Evolutionary conservation across 106 monocot genomes (phyloP).

Genomic region (Gastrodia elata): DNA sequence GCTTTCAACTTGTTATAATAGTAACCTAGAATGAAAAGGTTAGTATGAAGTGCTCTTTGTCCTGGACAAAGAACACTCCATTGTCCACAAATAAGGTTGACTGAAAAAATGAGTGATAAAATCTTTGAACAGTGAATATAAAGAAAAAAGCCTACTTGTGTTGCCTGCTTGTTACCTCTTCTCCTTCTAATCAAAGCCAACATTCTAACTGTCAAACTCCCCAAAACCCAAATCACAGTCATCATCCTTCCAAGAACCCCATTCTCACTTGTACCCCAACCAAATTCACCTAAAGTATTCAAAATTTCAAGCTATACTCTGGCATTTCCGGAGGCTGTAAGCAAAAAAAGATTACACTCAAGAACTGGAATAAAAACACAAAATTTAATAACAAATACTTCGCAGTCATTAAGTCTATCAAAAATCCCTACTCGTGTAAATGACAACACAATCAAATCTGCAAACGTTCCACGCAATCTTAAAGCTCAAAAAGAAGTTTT

Average conservation of each 20-base stretch:
- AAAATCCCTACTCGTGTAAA: not conserved
- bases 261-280: no score
- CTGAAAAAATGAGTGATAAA: not conserved
- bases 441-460: not conserved
- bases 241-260: not conserved
- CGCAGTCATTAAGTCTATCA: not conserved
- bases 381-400: not conserved
- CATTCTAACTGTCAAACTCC: no score
- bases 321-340: not conserved
- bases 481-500: not conserved
- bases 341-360: not conserved
- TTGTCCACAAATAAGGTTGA: not conserved
- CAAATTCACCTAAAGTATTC: not conserved
- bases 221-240: not conserved
- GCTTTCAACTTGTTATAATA: no score
- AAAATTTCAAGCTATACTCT: not conserved
- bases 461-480: not conserved
- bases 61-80: not conserved
- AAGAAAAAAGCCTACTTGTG: not conserved
- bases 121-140: not conserved
- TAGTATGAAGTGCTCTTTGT: not conserved
- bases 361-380: not conserved
- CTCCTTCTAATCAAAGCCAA: no score
- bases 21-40: not conserved
- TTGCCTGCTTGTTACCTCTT: not conserved